Evolutionary conservation across 371 early-diverging fungal genomes (phyloP), one percentile per base, ranked within the genome.

Genomic region (Syncephalastrum sp.): DNA sequence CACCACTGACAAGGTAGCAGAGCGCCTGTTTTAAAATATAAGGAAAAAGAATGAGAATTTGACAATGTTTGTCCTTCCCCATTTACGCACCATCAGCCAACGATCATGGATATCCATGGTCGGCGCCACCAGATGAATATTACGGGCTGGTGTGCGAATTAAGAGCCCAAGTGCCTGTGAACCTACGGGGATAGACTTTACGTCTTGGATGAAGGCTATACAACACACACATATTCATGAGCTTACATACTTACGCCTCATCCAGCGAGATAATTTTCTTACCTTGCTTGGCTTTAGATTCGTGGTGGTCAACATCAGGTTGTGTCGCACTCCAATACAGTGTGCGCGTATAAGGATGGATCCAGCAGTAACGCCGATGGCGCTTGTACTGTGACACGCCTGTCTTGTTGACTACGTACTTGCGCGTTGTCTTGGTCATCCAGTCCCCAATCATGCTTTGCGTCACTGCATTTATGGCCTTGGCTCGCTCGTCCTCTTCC

Each of bases 401-500:
- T 10, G 15, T 50, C 33, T 47, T 52, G 24, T 72, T 68, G 13
- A 80, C 80, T 46, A 77, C 78, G 54, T 82, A 77, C 19, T 82
- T 73, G 5, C 88, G 80, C 8, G 88, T 89, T 56, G 84, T 84
- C 63, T 92, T 92, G 68, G 77, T 83, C 71, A 92, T 72, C 66
- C 82, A 88, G 53, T 89, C 87, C 19, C 93, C 93, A 52, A 91
- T 86, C 91, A 91, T 91, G 19, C 90, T 86, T 50, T 86, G 86
- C 5, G 92, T 89, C 43, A 92, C 83, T 14, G 90, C 68, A 27
- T 84, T 76, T 25, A 90, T 33, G 7, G 38, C 38, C 38, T 33
- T 33, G 7, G 7, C 8, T 33, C 38, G 38, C 38, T 33, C 38
- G 38, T 33, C 10, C 38, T 33, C 38, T 10, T 33, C 12, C 8